phyloP scores from a whole-genome alignment of 2,329 filamentous ascomycete species.

The Fusarium vanettenii region DNA sequence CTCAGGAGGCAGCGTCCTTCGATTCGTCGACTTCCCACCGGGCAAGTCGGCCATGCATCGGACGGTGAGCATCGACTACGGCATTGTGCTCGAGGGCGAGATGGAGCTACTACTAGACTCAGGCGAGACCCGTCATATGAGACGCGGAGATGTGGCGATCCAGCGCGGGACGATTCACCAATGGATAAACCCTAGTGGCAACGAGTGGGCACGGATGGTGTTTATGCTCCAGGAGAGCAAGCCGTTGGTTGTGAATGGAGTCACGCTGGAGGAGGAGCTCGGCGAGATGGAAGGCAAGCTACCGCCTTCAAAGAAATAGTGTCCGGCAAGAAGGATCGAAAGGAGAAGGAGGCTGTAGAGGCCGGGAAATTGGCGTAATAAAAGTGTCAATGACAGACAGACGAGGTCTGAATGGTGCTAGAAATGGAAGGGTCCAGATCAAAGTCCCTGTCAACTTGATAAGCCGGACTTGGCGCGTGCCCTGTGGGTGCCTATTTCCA shows the following conservation, averaged over 20 bases:
- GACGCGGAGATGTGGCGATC: conserved; percentile 65
- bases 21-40: conserved; percentile 62
- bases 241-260: conserved; percentile 17
- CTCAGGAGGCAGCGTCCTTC: conserved; percentile 55
- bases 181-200: conserved; percentile 60
- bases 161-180: conserved; percentile 68
- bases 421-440: conserved; percentile 24
- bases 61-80: conserved; percentile 67
- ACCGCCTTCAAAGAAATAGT: conserved; percentile 7
- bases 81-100: conserved; percentile 65
- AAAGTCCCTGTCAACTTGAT: conserved; percentile 32
- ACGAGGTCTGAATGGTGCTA: neutral
- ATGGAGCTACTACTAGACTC: conserved; percentile 63
- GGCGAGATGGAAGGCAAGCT: conserved; percentile 19
- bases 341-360: neutral
- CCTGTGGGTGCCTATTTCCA: neutral
- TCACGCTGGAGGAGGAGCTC: conserved; percentile 29
- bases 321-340: neutral
- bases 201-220: conserved; percentile 58
- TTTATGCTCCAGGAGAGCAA: conserved; percentile 50
- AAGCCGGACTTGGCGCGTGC: conserved; percentile 24
- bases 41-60: conserved; percentile 51
- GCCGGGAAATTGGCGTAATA: neutral
- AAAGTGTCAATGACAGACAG: conserved; percentile 12
- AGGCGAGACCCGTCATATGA: conserved; percentile 55